Evolutionary conservation across 495 filamentous ascomycete genomes (phyloP).

Genomic region (Penicillium herquei): DNA sequence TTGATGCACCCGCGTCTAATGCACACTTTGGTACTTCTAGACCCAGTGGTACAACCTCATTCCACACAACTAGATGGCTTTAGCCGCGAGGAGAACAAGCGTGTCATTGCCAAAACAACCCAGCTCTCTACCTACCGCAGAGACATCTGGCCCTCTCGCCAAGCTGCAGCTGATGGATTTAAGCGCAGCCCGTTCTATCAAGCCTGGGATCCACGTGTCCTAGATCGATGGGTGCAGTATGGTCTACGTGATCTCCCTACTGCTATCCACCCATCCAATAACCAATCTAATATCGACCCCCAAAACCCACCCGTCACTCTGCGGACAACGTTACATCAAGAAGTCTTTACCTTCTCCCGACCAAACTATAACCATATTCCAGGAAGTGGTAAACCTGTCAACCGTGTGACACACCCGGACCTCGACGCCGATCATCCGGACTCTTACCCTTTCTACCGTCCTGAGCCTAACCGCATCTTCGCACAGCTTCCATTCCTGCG

Average conservation of each 20-base stretch:
- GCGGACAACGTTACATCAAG: constrained; percentile 59
- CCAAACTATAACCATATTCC: constrained; percentile 48
- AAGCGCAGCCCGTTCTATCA: constrained; percentile 64
- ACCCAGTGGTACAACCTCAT: constrained; percentile 70
- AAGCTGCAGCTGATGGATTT: constrained; percentile 61
- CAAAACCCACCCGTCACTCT: constrained; percentile 52
- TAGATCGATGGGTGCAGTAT: constrained; percentile 62
- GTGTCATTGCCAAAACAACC: constrained; percentile 40
- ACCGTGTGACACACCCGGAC: constrained; percentile 48
- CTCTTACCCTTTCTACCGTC: constrained; percentile 67
- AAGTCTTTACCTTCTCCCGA: constrained; percentile 60
- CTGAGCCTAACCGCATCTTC: constrained; percentile 66
- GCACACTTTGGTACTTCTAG: constrained; percentile 71
- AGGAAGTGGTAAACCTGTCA: constrained; percentile 33
- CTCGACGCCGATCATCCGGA: constrained; percentile 36
- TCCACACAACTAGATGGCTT: constrained; percentile 37
- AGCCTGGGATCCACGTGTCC: constrained; percentile 70
- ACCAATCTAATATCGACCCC: constrained; percentile 15
- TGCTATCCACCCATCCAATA: constrained; percentile 47
- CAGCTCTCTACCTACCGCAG: constrained; percentile 60
- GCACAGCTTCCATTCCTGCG: constrained; percentile 64
- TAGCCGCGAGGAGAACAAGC: constrained; percentile 21
- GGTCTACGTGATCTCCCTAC: constrained; percentile 66
- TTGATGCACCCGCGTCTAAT: constrained; percentile 83
- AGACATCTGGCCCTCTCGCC: constrained; percentile 68